phyloP scores from a whole-genome alignment of 192 early-diverging fungal species.

The Backusella luteola region DNA sequence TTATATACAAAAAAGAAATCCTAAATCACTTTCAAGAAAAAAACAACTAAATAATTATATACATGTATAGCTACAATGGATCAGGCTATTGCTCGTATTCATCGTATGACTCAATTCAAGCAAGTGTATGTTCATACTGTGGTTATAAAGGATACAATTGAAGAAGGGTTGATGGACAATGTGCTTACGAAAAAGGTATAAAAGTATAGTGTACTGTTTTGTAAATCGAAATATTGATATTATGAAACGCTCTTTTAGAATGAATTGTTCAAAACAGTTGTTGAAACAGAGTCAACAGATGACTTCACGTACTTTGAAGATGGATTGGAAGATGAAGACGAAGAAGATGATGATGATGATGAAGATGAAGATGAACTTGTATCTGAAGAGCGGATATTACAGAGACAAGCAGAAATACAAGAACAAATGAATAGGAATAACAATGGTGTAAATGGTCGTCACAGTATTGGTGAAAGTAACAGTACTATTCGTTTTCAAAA shows the following conservation, averaged over 20 bases:
- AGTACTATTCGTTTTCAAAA: neutral
- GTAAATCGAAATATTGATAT: neutral
- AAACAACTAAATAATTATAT: neutral
- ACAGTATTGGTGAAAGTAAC: neutral
- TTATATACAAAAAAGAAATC: neutral
- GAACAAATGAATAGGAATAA: neutral
- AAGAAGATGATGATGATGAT: neutral
- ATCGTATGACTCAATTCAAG: constrained; percentile 29
- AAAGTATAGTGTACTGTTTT: neutral
- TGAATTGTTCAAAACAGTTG: neutral
- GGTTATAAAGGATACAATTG: constrained; percentile 28
- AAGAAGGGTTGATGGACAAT: constrained; percentile 22
- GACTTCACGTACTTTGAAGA: neutral
- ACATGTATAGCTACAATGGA: constrained; percentile 20
- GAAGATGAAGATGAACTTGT: neutral
- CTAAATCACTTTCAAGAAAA: neutral
- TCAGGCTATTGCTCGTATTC: constrained; percentile 26
- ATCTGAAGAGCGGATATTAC: neutral
- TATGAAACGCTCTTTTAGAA: neutral
- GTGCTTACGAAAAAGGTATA: constrained; percentile 23
- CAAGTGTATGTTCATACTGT: constrained; percentile 26
- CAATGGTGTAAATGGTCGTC: neutral
- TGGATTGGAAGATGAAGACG: neutral
- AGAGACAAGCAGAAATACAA: neutral
- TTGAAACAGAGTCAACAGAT: neutral